These are phyloP conservation scores for Plasmodium malariae DNA, from an alignment of 169 alveolate genomes.

Conservation along the genomic window DNA sequence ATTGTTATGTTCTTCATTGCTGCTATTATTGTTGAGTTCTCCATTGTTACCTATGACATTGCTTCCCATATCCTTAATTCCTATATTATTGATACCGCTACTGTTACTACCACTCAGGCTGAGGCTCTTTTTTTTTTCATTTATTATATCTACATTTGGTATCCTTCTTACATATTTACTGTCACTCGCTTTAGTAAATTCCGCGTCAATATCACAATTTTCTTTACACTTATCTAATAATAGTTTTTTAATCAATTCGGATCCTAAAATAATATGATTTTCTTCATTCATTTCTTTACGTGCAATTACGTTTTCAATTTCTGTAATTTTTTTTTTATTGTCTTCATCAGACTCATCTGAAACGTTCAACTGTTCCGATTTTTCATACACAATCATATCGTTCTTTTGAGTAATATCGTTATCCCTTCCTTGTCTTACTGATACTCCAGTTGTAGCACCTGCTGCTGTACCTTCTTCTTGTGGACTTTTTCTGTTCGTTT, in stretches of 20 bases:
- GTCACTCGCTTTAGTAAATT: conserved; percentile 13
- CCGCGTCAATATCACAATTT: conserved; percentile 38
- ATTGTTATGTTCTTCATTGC: neutral
- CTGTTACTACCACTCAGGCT: too few relatives aligned
- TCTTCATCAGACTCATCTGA: neutral
- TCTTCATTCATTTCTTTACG: conserved; percentile 35
- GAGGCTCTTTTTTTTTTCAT: neutral
- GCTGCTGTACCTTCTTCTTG: neutral
- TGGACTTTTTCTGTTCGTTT: neutral
- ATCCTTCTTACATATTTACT: conserved; percentile 1
- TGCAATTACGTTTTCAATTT: conserved; percentile 4
- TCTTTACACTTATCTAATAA: conserved; percentile 63
- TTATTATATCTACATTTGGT: neutral
- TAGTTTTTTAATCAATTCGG: conserved; percentile 64
- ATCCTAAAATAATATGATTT: conserved; percentile 37
- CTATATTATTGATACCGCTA: neutral
- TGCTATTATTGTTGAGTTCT: neutral
- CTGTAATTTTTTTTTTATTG: conserved; percentile 20
- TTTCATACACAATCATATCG: neutral
- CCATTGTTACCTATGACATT: too few relatives aligned
- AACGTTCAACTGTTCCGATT: neutral
- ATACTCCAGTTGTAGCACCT: neutral
- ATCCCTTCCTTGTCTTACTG: neutral
- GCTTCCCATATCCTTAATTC: neutral
- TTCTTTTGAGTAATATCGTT: neutral